Evolutionary conservation across 2,329 filamentous ascomycete genomes (phyloP).

Genomic region (Aureobasidium musti): DNA sequence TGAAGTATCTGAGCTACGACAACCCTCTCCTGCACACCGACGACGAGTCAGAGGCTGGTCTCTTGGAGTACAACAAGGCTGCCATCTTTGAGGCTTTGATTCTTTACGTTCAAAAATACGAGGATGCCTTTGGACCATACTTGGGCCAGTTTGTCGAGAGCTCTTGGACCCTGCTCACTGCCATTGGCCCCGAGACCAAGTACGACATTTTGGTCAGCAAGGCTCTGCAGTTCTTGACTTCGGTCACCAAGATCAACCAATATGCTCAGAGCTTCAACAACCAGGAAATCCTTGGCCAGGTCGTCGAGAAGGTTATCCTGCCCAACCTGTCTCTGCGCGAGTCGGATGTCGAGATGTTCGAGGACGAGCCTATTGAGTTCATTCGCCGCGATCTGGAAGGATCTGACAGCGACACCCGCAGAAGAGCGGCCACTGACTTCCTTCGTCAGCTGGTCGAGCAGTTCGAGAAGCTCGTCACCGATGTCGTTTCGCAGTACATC

Average conservation of each 20-base stretch:
- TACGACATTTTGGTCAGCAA: conserved; percentile 94
- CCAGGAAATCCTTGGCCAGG: conserved; percentile 74
- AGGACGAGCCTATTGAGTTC: conserved; percentile 98
- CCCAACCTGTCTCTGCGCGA: conserved; percentile 91
- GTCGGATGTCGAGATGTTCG: conserved; percentile 92
- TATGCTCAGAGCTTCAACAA: conserved; percentile 87
- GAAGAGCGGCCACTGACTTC: conserved; percentile 93
- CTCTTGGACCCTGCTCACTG: conserved; percentile 88
- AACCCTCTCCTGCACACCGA: conserved; percentile 80
- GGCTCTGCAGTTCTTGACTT: conserved; percentile 90
- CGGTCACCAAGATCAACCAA: conserved; percentile 73
- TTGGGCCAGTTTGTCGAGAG: conserved; percentile 83
- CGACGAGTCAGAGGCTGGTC: conserved; percentile 85
- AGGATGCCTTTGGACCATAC: conserved; percentile 84
- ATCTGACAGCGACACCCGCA: conserved; percentile 89
- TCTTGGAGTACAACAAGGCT: conserved; percentile 83
- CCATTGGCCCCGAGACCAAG: conserved; percentile 82
- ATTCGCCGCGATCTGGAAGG: conserved; percentile 94
- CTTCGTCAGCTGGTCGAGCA: conserved; percentile 83
- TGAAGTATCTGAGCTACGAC: conserved; percentile 91
- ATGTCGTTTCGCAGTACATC: conserved; percentile 84
- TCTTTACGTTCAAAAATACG: conserved; percentile 90
- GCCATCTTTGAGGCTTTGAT: conserved; percentile 91
- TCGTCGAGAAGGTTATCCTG: conserved; percentile 93
- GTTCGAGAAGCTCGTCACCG: conserved; percentile 82